Conservation (phyloP, 2,329 filamentous ascomycete species). For the Nigrospora osmanthi region DNA sequence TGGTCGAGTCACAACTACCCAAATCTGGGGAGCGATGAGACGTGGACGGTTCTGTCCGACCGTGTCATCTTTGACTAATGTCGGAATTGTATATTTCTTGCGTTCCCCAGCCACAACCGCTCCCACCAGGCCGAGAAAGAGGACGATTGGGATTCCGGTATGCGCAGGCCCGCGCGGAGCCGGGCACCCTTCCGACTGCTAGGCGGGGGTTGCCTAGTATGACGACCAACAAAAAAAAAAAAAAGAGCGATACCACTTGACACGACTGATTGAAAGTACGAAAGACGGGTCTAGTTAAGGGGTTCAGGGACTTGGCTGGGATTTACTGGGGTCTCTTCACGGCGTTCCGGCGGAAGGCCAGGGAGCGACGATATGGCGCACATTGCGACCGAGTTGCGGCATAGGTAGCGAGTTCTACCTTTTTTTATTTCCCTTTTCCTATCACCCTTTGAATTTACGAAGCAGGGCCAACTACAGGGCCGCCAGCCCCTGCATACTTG, state of each 20-base stretch:
- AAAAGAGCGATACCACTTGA: neutral
- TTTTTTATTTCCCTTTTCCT: neutral
- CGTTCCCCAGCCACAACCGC: no score
- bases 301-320: neutral
- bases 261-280: neutral
- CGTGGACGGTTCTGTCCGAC: neutral
- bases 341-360: neutral
- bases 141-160: no score
- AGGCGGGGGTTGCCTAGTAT: no score
- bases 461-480: neutral
- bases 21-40: constrained; percentile 21
- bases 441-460: neutral
- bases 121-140: no score
- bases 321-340: neutral
- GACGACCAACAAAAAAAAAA: neutral
- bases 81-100: constrained; percentile 1
- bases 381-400: no score
- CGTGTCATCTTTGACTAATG: neutral
- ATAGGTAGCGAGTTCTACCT: constrained; percentile 1
- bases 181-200: no score
- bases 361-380: no score
- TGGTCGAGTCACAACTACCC: constrained; percentile 43
- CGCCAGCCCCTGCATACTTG: neutral
- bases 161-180: no score
- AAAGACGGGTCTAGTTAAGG: neutral